These are phyloP conservation scores for Pichia eremophila DNA, from an alignment of 805 yeast genomes.

Conservation along the genomic window DNA sequence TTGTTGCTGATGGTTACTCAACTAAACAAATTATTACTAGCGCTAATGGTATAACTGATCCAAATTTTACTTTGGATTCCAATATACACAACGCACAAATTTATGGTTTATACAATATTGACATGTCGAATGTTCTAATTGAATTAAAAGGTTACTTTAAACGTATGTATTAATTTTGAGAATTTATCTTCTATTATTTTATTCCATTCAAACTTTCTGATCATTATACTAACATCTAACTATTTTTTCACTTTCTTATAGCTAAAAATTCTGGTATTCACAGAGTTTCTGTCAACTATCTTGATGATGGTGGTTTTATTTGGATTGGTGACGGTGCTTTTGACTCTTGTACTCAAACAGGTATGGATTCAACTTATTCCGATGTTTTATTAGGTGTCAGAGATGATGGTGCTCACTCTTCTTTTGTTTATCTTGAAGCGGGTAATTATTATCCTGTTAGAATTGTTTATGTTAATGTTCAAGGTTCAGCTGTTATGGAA, in stretches of 20 bases:
- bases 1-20: constrained; percentile 1
- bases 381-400: constrained; percentile 4
- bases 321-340: constrained; percentile 25
- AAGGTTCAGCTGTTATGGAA: not conserved
- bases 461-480: constrained; percentile 6
- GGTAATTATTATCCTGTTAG: constrained; percentile 12
- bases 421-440: constrained; percentile 7
- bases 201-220: not conserved
- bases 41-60: constrained; percentile 2
- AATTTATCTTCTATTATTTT: too few relatives aligned
- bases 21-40: not conserved
- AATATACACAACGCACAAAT: not conserved
- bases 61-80: not conserved
- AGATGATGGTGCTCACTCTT: not conserved
- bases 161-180: constrained; percentile 6
- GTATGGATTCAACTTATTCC: not conserved
- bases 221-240: constrained; percentile 16
- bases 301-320: constrained; percentile 25
- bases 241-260: not conserved
- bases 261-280: constrained; percentile 24
- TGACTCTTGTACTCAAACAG: constrained; percentile 21
- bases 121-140: constrained; percentile 2
- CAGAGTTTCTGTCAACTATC: constrained; percentile 11
- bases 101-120: constrained; percentile 2
- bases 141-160: constrained; percentile 10